Evolutionary conservation across 1,139 yeast genomes (phyloP), one percentile per base, ranked within the genome.

Genomic region (Candida dubliniensis): DNA sequence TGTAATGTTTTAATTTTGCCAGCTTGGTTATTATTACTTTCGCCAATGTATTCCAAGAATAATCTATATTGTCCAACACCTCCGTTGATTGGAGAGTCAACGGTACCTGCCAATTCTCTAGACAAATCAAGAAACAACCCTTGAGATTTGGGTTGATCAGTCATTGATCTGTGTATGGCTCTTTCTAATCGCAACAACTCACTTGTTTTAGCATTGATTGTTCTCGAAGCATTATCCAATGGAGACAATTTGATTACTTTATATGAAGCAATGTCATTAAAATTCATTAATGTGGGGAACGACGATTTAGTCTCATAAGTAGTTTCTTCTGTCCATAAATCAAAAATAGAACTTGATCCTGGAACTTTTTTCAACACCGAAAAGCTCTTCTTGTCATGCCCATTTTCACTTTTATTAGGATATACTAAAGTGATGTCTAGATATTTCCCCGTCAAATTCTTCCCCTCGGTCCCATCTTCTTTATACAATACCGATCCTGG

Each of bases 81-180:
- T 31, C 96, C 96, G 61, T 89, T 89, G 8, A 89, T 95, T 6
- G 96, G 96, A 0, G 96, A 82, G 59, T 89, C 96, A 46, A 89
- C 93, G 0, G 96, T 87, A 39, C 96, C 96, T 0, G 93, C 79
- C 43, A 89, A 71, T 53, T 82, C 84, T 64, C 96, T 76, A 9
- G 95, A 86, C 47, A 89, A 72, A 59, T 84, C 90, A 58, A 77
- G 75, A 63, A 86, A 77, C 46, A 80, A 61, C 8, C 82, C 66
- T 8, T 71, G 64, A 47, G 67, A 68, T 41, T 76, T 80, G 1
- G 74, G 71, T 51, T 77, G 77, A 32, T 81, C 84, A 58, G 74
- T 81, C 51, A 79, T 68, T 5, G 81, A 74, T 51, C 76, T 71
- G 53, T 76, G 76, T 53, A 84, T 78, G 67, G 80, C 67, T 53